phyloP scores from a whole-genome alignment of 805 yeast species.

The Deakozyma indianensis region DNA sequence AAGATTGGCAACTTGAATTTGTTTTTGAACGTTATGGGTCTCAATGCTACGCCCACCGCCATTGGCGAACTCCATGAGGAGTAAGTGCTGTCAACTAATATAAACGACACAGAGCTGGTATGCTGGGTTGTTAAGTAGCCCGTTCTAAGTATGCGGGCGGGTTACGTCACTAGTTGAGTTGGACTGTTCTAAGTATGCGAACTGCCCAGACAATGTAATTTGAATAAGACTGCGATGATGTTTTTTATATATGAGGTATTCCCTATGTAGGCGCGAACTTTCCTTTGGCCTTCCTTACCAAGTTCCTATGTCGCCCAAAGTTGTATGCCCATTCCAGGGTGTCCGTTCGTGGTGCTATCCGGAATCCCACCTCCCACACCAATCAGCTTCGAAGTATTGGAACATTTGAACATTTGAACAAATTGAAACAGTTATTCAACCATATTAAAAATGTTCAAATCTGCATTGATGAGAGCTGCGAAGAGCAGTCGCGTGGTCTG shows the following conservation, averaged over 20 bases:
- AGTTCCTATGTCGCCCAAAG: too few species aligned
- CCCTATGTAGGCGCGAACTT: too few species aligned
- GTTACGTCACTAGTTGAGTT: not conserved
- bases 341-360: not conserved
- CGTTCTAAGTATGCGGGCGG: slow-evolving; percentile 1
- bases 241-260: too few species aligned
- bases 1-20: slow-evolving; percentile 69
- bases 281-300: too few species aligned
- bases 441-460: slow-evolving; percentile 3
- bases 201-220: not conserved
- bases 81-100: too few species aligned
- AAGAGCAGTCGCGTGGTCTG: not conserved
- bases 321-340: not conserved
- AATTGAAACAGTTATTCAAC: too few species aligned
- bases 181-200: not conserved
- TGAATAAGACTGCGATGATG: too few species aligned
- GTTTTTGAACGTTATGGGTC: slow-evolving; percentile 92
- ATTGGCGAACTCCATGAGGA: slow-evolving; percentile 52
- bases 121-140: not conserved
- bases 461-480: slow-evolving; percentile 1
- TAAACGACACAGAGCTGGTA: not conserved
- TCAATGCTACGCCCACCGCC: slow-evolving; percentile 80
- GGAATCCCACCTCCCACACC: not conserved
- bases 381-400: not conserved
- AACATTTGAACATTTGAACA: not conserved